A percentile compares a stretch with the other conserved stretches of the same genome.
These are phyloP conservation scores for Morella rubra DNA, from an alignment of 306 rosid genomes.

Conservation along the genomic window DNA sequence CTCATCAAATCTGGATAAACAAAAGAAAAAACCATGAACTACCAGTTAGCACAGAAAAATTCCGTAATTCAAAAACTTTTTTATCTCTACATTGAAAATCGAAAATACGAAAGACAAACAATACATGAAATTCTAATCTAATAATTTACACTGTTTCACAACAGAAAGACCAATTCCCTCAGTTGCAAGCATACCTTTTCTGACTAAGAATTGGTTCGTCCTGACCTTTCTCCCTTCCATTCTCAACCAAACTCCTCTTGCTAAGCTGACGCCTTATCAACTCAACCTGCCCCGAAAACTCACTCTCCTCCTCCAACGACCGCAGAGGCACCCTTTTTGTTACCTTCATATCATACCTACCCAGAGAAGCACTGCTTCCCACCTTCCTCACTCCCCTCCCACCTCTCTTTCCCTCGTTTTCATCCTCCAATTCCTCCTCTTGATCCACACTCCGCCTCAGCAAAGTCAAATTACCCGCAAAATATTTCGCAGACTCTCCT, in stretches of 20 bases:
- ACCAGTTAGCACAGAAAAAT: constrained; percentile 1
- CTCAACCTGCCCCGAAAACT: constrained; percentile 60
- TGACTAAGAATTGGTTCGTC: constrained; percentile 51
- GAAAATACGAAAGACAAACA: not conserved
- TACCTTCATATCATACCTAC: constrained; percentile 67
- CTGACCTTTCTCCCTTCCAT: constrained; percentile 25
- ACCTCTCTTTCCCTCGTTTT: constrained; percentile 5
- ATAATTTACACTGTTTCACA: not conserved
- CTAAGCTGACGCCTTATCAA: constrained; percentile 55
- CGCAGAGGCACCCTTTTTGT: constrained; percentile 55
- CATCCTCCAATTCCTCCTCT: constrained; percentile 4
- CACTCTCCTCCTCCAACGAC: constrained; percentile 39
- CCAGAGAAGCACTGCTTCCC: constrained; percentile 81
- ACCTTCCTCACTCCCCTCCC: constrained; percentile 33
- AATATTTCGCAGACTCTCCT: constrained; percentile 8
- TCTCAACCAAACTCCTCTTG: constrained; percentile 48
- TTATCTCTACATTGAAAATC: not conserved
- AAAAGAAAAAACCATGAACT: constrained; percentile 14
- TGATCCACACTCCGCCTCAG: constrained; percentile 1
- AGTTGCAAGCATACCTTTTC: constrained; percentile 49
- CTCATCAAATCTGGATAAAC: constrained; percentile 67
- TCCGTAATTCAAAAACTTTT: constrained; percentile 3
- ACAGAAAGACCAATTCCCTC: not conserved
- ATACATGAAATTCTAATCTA: not conserved
- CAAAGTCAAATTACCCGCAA: constrained; percentile 2